phyloP scores from a whole-genome alignment of 2,329 filamentous ascomycete species.

The Exophiala lecanii-corni region DNA sequence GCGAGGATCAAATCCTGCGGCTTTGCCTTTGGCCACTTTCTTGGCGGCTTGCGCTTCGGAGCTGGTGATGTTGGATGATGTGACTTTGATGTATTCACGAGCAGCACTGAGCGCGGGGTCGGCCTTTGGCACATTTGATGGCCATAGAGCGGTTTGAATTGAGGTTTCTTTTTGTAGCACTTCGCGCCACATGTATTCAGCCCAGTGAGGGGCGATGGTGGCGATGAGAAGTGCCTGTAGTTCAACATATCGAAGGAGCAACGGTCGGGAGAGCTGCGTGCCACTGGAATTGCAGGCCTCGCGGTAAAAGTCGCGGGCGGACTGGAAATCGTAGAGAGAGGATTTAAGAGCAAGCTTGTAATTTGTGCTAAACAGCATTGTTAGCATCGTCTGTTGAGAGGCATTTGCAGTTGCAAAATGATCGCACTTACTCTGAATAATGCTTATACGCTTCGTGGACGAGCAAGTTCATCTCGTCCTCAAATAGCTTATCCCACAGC shows the following conservation, averaged over 20 bases:
- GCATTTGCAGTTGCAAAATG: background rate
- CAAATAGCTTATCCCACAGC: conserved; percentile 84
- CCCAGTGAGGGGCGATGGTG: conserved; percentile 87
- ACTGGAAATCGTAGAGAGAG: conserved; percentile 85
- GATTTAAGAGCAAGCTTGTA: conserved; percentile 85
- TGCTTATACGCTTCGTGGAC: conserved; percentile 73
- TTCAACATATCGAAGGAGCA: conserved; percentile 76
- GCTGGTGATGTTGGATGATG: conserved; percentile 73
- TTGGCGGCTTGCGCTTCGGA: conserved; percentile 72
- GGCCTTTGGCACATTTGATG: conserved; percentile 57
- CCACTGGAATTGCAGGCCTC: conserved; percentile 72
- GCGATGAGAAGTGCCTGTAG: conserved; percentile 77
- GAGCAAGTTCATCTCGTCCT: conserved; percentile 84
- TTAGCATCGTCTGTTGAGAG: too few relatives aligned
- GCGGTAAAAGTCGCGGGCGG: conserved; percentile 84
- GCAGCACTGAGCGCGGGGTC: conserved; percentile 68
- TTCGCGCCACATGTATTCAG: conserved; percentile 91
- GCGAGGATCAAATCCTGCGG: conserved; percentile 77
- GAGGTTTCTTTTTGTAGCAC: conserved; percentile 70
- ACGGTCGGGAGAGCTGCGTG: conserved; percentile 79
- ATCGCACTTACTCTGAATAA: conserved; percentile 59
- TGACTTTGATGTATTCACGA: conserved; percentile 73
- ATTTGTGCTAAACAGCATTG: conserved; percentile 51
- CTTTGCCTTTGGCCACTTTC: conserved; percentile 90
- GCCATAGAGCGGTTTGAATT: conserved; percentile 76